These are phyloP conservation scores for Verticillium klebahnii DNA, from an alignment of 2,329 filamentous ascomycete genomes.

Conservation along the genomic window DNA sequence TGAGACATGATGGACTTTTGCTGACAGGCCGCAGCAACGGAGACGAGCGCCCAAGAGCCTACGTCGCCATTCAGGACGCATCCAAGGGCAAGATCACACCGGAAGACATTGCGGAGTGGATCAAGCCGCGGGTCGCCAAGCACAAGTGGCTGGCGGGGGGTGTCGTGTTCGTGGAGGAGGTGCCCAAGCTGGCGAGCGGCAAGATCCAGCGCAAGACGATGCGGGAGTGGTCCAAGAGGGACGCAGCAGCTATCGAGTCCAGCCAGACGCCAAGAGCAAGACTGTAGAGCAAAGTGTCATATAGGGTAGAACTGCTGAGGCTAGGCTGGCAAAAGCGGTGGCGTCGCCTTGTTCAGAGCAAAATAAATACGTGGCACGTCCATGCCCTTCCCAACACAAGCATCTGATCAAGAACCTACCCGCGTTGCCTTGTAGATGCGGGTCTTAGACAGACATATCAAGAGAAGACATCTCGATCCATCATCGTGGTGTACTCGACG, in stretches of 20 bases:
- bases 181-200: slow-evolving; percentile 52
- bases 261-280: slow-evolving; percentile 4
- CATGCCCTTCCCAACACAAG: too few species aligned
- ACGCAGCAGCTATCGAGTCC: slow-evolving; percentile 30
- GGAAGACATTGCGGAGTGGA: slow-evolving; percentile 45
- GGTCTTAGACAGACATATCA: too few species aligned
- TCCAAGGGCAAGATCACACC: slow-evolving; percentile 39
- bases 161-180: slow-evolving; percentile 49
- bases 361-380: too few species aligned
- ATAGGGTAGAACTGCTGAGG: too few species aligned
- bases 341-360: background rate
- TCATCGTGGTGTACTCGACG: too few species aligned
- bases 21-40: slow-evolving; percentile 25
- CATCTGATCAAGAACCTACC: too few species aligned
- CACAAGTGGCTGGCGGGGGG: slow-evolving; percentile 49
- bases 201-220: slow-evolving; percentile 54
- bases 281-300: background rate
- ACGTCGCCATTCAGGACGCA: slow-evolving; percentile 43
- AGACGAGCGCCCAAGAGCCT: slow-evolving; percentile 49
- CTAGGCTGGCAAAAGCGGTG: too few species aligned
- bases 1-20: background rate
- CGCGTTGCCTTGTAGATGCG: too few species aligned
- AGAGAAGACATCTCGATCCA: too few species aligned
- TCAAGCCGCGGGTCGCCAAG: slow-evolving; percentile 42
- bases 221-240: slow-evolving; percentile 52